These are phyloP conservation scores for Symbiodinium pilosum DNA, from an alignment of 73 alveolate genomes.

Conservation along the genomic window DNA sequence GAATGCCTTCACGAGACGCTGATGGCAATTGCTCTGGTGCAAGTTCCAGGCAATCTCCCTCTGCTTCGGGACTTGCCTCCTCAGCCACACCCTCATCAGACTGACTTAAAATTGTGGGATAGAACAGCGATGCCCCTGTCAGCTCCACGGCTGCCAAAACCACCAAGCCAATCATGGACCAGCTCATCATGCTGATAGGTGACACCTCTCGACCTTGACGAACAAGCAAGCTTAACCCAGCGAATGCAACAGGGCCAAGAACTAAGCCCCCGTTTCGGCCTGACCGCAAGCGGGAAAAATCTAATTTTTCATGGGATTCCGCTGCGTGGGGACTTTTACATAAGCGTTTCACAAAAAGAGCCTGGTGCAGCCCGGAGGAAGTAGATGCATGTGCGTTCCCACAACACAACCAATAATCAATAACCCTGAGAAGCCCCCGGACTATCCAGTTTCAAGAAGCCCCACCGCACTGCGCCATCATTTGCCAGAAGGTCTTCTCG, in stretches of 20 bases:
- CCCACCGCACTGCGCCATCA: constrained; percentile 6
- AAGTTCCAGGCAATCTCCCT: neutral
- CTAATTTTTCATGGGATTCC: too few species aligned
- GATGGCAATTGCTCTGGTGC: neutral
- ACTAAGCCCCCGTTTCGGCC: neutral
- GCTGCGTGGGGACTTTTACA: too few species aligned
- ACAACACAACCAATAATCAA: too few species aligned
- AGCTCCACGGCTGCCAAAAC: neutral
- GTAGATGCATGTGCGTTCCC: too few species aligned
- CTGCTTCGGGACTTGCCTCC: neutral
- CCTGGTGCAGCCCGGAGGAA: neutral
- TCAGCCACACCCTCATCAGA: neutral
- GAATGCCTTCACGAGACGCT: neutral
- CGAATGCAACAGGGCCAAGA: neutral
- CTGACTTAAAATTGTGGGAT: neutral
- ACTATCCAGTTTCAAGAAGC: neutral
- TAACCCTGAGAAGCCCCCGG: too few species aligned
- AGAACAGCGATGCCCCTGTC: neutral
- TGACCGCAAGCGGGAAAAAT: neutral
- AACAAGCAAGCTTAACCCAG: neutral
- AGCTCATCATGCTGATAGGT: neutral
- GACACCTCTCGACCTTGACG: neutral
- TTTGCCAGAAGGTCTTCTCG: neutral
- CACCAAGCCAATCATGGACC: neutral
- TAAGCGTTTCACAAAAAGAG: neutral